Conservation (phyloP, 768 basidiomycete species). For the Boletus bicolor region DNA sequence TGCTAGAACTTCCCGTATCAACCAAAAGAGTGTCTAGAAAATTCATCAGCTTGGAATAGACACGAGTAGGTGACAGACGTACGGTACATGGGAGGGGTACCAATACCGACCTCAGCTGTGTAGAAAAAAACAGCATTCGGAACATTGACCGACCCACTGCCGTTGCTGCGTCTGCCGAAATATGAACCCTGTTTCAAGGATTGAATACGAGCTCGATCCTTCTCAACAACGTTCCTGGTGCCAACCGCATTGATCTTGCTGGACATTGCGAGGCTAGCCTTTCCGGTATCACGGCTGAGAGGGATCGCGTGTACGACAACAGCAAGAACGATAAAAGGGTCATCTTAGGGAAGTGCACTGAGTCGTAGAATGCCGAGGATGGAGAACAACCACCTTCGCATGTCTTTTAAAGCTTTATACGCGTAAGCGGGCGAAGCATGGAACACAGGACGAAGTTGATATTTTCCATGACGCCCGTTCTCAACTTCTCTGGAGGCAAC, state of each 20-base stretch:
- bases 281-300: slow-evolving; percentile 9
- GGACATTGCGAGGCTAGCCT: slow-evolving; percentile 12
- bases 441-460: neutral
- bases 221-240: slow-evolving; percentile 9
- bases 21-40: slow-evolving; percentile 26
- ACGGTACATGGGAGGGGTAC: slow-evolving; percentile 26
- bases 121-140: slow-evolving; percentile 28
- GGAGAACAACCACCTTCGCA: neutral
- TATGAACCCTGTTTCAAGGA: neutral
- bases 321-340: slow-evolving; percentile 9
- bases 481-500: no score
- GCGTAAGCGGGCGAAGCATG: neutral
- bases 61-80: neutral
- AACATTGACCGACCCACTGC: slow-evolving; percentile 1
- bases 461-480: neutral
- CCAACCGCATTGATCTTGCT: slow-evolving; percentile 12
- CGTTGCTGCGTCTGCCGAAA: neutral
- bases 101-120: slow-evolving; percentile 27
- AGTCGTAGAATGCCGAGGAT: neutral
- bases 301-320: slow-evolving; percentile 11
- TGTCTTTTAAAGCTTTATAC: neutral
- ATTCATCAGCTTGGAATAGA: neutral
- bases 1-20: slow-evolving; percentile 34
- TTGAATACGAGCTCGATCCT: slow-evolving; percentile 19
- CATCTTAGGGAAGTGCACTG: neutral